Evolutionary conservation across 208 protist genomes (phyloP).

Genomic region (Trypanosoma boissoni): DNA sequence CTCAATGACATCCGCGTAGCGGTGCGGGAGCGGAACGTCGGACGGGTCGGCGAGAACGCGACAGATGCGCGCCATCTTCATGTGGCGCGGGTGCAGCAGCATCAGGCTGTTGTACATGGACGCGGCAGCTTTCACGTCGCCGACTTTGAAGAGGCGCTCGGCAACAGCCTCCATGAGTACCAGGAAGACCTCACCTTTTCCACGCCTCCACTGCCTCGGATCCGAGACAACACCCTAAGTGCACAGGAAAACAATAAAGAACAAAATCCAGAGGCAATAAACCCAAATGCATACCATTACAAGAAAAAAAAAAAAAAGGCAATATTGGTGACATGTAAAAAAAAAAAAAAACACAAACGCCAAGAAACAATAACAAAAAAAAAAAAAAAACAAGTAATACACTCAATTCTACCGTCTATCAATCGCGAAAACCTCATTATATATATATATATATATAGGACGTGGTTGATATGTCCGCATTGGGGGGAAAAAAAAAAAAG

Average conservation of each 20-base stretch:
- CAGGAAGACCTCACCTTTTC: too few species aligned
- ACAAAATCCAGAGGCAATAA: too few species aligned
- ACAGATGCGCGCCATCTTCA: conserved; percentile 67
- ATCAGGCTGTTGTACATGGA: conserved; percentile 73
- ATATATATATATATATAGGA: conserved; percentile 15
- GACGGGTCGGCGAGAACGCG: conserved; percentile 66
- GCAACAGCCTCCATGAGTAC: conserved; percentile 71
- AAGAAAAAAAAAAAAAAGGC: conserved; percentile 14
- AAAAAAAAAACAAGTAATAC: not conserved
- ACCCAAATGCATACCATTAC: too few species aligned
- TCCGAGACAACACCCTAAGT: too few species aligned
- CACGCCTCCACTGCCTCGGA: not conserved
- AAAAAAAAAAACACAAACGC: conserved; percentile 10
- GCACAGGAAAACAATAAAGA: too few species aligned
- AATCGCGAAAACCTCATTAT: not conserved
- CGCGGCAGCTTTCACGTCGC: conserved; percentile 69
- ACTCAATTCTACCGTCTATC: not conserved
- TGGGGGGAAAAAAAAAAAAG: not conserved
- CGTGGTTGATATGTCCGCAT: not conserved
- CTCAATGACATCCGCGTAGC: conserved; percentile 74
- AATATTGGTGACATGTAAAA: not conserved
- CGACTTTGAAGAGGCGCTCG: conserved; percentile 52
- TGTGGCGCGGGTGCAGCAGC: conserved; percentile 64
- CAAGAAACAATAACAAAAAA: not conserved
- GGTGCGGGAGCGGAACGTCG: conserved; percentile 64